Evolutionary conservation across 345 rosid genomes (phyloP).

Genomic region (Arabidopsis thaliana): TAIR10.1 NC_003074.8:10279501-10280000

Average conservation of each 20-base stretch:
- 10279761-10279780: slow-evolving; percentile 82
- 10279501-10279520: slow-evolving; percentile 84
- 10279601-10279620: slow-evolving; percentile 97
- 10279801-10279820: slow-evolving; percentile 79
- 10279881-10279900: slow-evolving; percentile 85
- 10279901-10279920: slow-evolving; percentile 90
- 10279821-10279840: slow-evolving; percentile 90
- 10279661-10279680: slow-evolving; percentile 13
- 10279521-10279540: slow-evolving; percentile 80
- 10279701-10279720: background rate
- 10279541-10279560: slow-evolving; percentile 90
- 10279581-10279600: slow-evolving; percentile 88
- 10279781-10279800: slow-evolving; percentile 65
- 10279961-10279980: slow-evolving; percentile 22
- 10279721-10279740: slow-evolving; percentile 2
- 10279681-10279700: slow-evolving; percentile 6
- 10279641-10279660: slow-evolving; percentile 45
- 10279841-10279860: slow-evolving; percentile 94
- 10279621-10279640: slow-evolving; percentile 95
- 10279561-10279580: slow-evolving; percentile 81
- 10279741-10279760: slow-evolving; percentile 57
- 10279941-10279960: slow-evolving; percentile 50
- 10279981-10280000: background rate
- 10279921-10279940: slow-evolving; percentile 96
- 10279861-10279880: slow-evolving; percentile 98